phyloP scores from a whole-genome alignment of 768 basidiomycete genomes.

The Boletus reticuloceps region DNA sequence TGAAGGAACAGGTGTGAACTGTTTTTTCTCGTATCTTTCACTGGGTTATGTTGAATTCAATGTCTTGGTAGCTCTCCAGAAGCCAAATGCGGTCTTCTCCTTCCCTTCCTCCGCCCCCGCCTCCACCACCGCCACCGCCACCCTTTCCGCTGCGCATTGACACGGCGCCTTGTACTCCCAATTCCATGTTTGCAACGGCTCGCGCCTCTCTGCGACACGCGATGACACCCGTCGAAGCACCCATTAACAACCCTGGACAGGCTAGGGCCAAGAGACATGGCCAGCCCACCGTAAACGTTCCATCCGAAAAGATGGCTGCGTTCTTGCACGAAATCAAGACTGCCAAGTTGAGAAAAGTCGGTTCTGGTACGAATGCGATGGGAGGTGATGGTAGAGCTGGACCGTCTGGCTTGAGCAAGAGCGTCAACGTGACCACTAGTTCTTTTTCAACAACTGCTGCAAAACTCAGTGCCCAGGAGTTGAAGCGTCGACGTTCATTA shows the following conservation, averaged over 20 bases:
- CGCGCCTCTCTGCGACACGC: conserved; percentile 65
- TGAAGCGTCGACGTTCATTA: conserved; percentile 26
- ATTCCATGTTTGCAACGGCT: conserved; percentile 49
- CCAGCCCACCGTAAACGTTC: conserved; percentile 67
- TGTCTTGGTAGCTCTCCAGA: conserved; percentile 44
- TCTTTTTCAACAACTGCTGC: neutral
- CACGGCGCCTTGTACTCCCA: conserved; percentile 28
- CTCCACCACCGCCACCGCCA: conserved; percentile 35
- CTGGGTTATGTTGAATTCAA: neutral
- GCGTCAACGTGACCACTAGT: conserved; percentile 16
- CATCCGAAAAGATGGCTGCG: conserved; percentile 80
- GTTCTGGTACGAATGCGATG: conserved; percentile 20
- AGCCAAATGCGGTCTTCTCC: conserved; percentile 26
- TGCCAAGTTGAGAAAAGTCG: conserved; percentile 60
- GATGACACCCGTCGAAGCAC: conserved; percentile 55
- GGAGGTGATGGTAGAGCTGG: conserved; percentile 21
- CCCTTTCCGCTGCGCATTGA: conserved; percentile 32
- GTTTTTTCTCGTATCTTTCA: neutral
- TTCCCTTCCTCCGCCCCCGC: conserved; percentile 41
- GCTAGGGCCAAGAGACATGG: conserved; percentile 45
- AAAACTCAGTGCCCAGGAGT: conserved; percentile 18
- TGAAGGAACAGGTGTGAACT: conserved; percentile 53
- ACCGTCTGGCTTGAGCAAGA: conserved; percentile 32
- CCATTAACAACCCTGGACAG: conserved; percentile 51
- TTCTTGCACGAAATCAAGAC: conserved; percentile 81